Percentiles rank a stretch among this genome's conserved stretches.
These are phyloP conservation scores for Penicillium sp. DNA, from an alignment of 2,329 filamentous ascomycete genomes.

Conservation along the genomic window DNA sequence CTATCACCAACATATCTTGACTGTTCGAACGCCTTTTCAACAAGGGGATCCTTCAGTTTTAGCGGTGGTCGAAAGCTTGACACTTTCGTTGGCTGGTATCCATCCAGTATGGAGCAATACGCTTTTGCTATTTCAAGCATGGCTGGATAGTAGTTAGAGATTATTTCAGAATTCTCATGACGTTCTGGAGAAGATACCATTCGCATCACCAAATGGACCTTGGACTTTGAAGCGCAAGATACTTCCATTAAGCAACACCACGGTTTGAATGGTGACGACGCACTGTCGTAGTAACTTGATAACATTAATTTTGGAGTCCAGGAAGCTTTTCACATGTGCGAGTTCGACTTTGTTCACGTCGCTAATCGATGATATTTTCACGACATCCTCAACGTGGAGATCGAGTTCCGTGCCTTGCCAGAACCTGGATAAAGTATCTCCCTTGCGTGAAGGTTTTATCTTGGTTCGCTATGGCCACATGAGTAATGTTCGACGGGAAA, in stretches of 20 bases:
- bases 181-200: background rate
- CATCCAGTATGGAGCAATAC: background rate
- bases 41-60: background rate
- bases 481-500: background rate
- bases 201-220: background rate
- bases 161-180: background rate
- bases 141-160: background rate
- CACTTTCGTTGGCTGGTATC: background rate
- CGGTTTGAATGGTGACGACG: background rate
- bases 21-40: background rate
- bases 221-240: background rate
- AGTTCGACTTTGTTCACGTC: background rate
- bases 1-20: background rate
- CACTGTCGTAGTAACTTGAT: background rate
- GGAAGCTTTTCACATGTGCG: background rate
- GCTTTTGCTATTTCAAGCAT: background rate
- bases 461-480: background rate
- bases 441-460: background rate
- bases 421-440: background rate
- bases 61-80: background rate
- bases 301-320: background rate
- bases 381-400: background rate
- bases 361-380: background rate
- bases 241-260: background rate
- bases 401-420: background rate